Percentiles rank a stretch among this genome's conserved stretches.
phyloP scores from a whole-genome alignment of 768 basidiomycete genomes.

The Rubroboletus pulcherrimus region DNA sequence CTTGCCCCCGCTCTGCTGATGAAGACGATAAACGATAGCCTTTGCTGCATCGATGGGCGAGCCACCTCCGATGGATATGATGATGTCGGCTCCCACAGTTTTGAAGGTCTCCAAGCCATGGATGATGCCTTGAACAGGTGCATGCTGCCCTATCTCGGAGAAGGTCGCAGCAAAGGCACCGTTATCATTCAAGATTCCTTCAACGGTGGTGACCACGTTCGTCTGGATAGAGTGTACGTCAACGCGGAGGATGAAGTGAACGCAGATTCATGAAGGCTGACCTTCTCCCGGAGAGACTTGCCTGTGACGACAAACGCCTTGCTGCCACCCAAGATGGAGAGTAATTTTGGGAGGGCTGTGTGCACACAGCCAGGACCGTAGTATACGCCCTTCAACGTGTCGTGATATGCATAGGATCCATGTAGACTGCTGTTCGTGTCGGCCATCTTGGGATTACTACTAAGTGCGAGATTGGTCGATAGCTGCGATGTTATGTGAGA shows the following conservation, averaged over 20 bases:
- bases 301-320: constrained; percentile 74
- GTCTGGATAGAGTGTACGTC: constrained; percentile 23
- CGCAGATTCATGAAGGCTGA: constrained; percentile 2
- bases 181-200: constrained; percentile 48
- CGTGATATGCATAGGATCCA: constrained; percentile 66
- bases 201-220: constrained; percentile 21
- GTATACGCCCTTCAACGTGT: constrained; percentile 62
- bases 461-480: constrained; percentile 6
- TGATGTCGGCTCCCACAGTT: constrained; percentile 56
- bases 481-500: not conserved
- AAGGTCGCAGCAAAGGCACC: constrained; percentile 67
- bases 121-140: constrained; percentile 63
- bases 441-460: constrained; percentile 7
- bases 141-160: constrained; percentile 68
- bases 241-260: not conserved
- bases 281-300: constrained; percentile 64
- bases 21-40: constrained; percentile 60
- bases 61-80: constrained; percentile 75
- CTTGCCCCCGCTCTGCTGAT: constrained; percentile 50
- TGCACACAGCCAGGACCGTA: constrained; percentile 68
- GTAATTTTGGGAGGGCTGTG: constrained; percentile 61
- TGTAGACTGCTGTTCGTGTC: constrained; percentile 11
- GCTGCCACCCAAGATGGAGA: constrained; percentile 49
- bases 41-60: constrained; percentile 80
- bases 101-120: constrained; percentile 54